Conservation (phyloP, 2,329 filamentous ascomycete species). For the Emmonsiellopsis sp. region DNA sequence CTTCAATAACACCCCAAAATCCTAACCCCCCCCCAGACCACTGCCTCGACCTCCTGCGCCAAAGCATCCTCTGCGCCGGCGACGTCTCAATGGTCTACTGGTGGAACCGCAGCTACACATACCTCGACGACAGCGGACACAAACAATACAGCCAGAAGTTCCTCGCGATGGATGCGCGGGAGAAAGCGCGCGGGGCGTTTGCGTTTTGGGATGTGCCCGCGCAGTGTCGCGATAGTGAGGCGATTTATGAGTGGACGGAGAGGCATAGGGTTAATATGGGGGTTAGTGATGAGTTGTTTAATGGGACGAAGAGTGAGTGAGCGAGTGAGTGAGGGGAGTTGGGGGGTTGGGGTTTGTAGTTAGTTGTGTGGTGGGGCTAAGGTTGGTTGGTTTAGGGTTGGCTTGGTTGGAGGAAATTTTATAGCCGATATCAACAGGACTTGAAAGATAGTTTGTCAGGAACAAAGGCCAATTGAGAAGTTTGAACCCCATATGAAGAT, state of each 20-base stretch:
- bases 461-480: too few species aligned
- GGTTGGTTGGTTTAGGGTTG: too few species aligned
- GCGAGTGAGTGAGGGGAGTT: too few species aligned
- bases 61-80: slow-evolving; percentile 9
- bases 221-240: slow-evolving; percentile 7
- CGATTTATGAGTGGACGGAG: slow-evolving; percentile 8
- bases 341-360: too few species aligned
- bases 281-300: background rate
- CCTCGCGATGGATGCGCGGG: slow-evolving; percentile 3
- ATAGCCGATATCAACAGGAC: too few species aligned
- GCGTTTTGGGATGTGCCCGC: slow-evolving; percentile 9
- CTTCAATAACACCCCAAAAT: background rate
- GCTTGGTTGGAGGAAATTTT: too few species aligned
- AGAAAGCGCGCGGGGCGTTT: slow-evolving; percentile 4
- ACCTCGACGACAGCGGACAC: slow-evolving; percentile 4
- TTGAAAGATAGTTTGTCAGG: too few species aligned
- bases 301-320: background rate
- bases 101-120: slow-evolving; percentile 9
- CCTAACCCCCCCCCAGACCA: slow-evolving; percentile 5
- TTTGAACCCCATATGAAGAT: too few species aligned
- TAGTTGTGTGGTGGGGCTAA: too few species aligned
- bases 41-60: slow-evolving; percentile 12
- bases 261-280: slow-evolving; percentile 1
- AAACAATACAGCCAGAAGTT: slow-evolving; percentile 7
- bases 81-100: slow-evolving; percentile 9